These are phyloP conservation scores for Vickermania spadyakhi DNA, from an alignment of 208 protist species.

Conservation along the genomic window DNA sequence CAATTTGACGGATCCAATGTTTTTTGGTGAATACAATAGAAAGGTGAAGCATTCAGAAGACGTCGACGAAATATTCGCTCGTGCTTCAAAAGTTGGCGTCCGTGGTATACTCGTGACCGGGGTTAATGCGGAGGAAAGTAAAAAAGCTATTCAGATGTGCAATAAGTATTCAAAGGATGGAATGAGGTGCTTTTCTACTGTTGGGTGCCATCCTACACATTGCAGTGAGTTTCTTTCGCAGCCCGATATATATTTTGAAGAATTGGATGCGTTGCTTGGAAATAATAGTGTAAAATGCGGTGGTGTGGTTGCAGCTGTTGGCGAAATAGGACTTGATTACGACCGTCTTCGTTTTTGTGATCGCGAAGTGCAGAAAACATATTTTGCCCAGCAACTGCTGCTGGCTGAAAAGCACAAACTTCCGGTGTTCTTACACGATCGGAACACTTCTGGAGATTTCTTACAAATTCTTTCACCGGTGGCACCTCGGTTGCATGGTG, in stretches of 20 bases:
- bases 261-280: conserved; percentile 39
- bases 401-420: conserved; percentile 67
- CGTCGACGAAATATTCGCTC: conserved; percentile 42
- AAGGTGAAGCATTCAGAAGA: conserved; percentile 39
- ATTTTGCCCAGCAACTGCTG: conserved; percentile 75
- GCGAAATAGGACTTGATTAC: conserved; percentile 91
- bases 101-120: conserved; percentile 70
- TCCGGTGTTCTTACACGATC: conserved; percentile 92
- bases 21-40: conserved; percentile 55
- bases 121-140: conserved; percentile 40
- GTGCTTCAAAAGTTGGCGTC: conserved; percentile 41
- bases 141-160: conserved; percentile 49
- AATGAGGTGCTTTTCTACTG: conserved; percentile 50
- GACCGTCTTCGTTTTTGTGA: conserved; percentile 90
- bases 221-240: conserved; percentile 64
- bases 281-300: conserved; percentile 28
- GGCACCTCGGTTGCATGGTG: too few species aligned
- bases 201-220: conserved; percentile 87
- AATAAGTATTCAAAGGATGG: conserved; percentile 21
- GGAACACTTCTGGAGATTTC: conserved; percentile 88
- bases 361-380: conserved; percentile 79
- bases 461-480: conserved; percentile 45
- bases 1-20: conserved; percentile 83
- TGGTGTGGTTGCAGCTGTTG: conserved; percentile 77
- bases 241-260: conserved; percentile 35